Evolutionary conservation across 148 eudicot genomes (phyloP), one percentile per base, ranked within the genome.

Genomic region (Nepenthes gracilis): DNA sequence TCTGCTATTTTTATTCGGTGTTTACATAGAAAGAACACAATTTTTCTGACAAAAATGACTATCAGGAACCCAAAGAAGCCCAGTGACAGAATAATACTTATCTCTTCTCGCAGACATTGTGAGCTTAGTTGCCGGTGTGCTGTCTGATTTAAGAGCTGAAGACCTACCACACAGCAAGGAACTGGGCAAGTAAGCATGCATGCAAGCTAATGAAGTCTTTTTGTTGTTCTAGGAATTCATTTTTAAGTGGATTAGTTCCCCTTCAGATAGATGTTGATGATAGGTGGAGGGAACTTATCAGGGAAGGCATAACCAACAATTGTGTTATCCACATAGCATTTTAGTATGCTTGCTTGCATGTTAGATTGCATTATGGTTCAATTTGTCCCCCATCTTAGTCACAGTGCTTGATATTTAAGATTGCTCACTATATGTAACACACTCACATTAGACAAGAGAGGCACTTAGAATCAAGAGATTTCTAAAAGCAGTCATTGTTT

Each of bases 91-190:
- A 74, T 14, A 38, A 77, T 60, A 74, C 83, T 80, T 69, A 89
- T 81, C 43, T 76, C 72, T 64, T 85, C 90, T 83, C 76, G 78
- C 34, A 80, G 12, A 80, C 96, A 92, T 6, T 77, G 82, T 6
- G 84, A 83, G 32, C 60, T 64, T 59, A 70, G 64, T 67, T 78
- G 72, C 32, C 61, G 76, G 91, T 82, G 77, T 67, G 63, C 59
- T 59, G 61, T 64, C 62, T 54, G 63, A 54, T 73, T 63, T 61
- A 64, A 62, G 58, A 68, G 57, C 67, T 68, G 58, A 33, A 67
- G 45, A 69, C 70, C 88, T 90, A 84, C 57, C 67, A 66, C 15
- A 32, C 48, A 47, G 23, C 50, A 59, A 59, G 2, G 11, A 12
- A 49, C 12, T 49, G 53, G 53, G 53, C 11, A 49, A 49, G 53